These are phyloP conservation scores for Pharus latifolius DNA, from an alignment of 176 grass and related monocot species.

Conservation along the genomic window DNA sequence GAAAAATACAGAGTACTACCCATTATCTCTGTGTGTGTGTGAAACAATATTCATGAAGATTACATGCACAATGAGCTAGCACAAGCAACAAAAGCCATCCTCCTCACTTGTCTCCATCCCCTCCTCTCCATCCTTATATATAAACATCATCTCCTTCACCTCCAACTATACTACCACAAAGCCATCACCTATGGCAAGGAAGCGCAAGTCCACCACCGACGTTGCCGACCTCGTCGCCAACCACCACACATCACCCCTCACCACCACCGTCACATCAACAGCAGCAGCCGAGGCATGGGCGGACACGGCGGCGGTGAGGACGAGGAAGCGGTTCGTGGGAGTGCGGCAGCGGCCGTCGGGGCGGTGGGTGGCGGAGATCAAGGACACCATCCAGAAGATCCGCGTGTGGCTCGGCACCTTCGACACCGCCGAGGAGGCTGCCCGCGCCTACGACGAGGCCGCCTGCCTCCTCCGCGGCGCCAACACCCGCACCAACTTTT, in stretches of 20 bases:
- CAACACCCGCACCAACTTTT: conserved; percentile 82
- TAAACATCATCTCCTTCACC: background rate
- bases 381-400: conserved; percentile 81
- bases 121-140: background rate
- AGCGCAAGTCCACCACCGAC: conserved; percentile 13
- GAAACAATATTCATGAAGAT: background rate
- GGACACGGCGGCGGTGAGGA: background rate
- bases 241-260: background rate
- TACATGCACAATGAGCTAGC: background rate
- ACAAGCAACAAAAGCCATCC: background rate
- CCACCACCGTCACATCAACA: background rate
- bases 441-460: conserved; percentile 60
- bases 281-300: background rate
- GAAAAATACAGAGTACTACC: background rate
- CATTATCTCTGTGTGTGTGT: conserved; percentile 19
- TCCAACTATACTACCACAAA: background rate
- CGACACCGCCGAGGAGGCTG: conserved; percentile 46
- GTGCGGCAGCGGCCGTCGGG: conserved; percentile 56
- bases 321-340: conserved; percentile 43
- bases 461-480: conserved; percentile 68
- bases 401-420: conserved; percentile 82
- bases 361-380: conserved; percentile 82
- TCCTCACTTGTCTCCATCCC: background rate
- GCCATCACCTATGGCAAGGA: conserved; percentile 8
- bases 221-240: background rate